Conservation (phyloP, 805 yeast species). For the Pichia nanzhaoensis region DNA sequence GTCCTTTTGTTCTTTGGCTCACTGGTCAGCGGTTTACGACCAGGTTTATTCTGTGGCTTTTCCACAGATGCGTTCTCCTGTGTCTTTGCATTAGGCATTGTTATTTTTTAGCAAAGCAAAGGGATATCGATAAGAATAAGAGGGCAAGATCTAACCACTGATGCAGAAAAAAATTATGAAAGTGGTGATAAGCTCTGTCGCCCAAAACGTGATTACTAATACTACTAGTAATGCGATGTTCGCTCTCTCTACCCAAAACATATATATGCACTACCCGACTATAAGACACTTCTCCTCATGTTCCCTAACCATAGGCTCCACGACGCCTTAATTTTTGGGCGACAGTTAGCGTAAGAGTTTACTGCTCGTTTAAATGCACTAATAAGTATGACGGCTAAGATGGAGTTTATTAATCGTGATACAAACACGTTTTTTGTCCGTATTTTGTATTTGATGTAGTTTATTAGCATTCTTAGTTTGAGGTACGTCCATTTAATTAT, state of each 20-base stretch:
- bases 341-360: too few relatives aligned
- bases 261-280: too few relatives aligned
- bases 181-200: too few relatives aligned
- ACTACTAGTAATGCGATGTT: too few relatives aligned
- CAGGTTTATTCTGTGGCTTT: constrained; percentile 44
- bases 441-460: neutral
- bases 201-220: too few relatives aligned
- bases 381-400: constrained; percentile 2
- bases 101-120: neutral
- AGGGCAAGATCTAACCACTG: neutral
- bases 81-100: constrained; percentile 5
- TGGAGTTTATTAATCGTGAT: neutral
- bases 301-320: too few relatives aligned
- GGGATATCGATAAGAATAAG: neutral
- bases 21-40: constrained; percentile 69
- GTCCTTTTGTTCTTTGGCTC: constrained; percentile 82
- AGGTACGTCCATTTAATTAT: neutral
- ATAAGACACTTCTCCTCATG: too few relatives aligned
- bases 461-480: constrained; percentile 1
- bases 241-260: too few relatives aligned
- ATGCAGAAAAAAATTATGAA: too few relatives aligned
- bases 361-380: constrained; percentile 1
- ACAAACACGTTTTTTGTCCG: neutral
- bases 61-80: constrained; percentile 11
- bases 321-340: too few relatives aligned